phyloP scores from a whole-genome alignment of 805 yeast genomes.

The Yarrowia hollandica region DNA sequence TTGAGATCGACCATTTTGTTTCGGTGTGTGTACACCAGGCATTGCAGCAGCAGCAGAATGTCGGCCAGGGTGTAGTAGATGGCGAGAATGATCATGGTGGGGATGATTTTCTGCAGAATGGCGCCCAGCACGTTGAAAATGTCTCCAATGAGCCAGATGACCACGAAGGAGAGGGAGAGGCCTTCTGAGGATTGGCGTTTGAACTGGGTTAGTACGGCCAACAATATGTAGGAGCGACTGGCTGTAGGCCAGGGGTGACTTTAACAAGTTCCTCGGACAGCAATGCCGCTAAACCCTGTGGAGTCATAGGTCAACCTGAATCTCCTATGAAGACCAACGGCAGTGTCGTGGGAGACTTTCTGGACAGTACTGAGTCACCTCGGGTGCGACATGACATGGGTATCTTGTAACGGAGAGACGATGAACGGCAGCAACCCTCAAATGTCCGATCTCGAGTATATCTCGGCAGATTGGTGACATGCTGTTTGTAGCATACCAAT shows the following conservation, averaged over 20 bases:
- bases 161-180: constrained; percentile 77
- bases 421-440: too few relatives aligned
- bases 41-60: constrained; percentile 77
- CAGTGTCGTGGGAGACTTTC: too few relatives aligned
- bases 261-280: too few relatives aligned
- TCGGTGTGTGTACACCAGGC: constrained; percentile 73
- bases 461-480: too few relatives aligned
- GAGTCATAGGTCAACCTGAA: too few relatives aligned
- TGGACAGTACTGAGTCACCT: too few relatives aligned
- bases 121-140: constrained; percentile 92
- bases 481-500: too few relatives aligned
- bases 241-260: background rate
- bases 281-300: too few relatives aligned
- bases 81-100: constrained; percentile 92
- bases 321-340: too few relatives aligned
- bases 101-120: constrained; percentile 81
- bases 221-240: background rate
- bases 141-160: constrained; percentile 92
- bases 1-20: constrained; percentile 60
- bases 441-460: too few relatives aligned
- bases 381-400: too few relatives aligned
- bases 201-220: constrained; percentile 44
- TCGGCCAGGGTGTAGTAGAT: constrained; percentile 92
- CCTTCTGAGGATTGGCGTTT: constrained; percentile 86
- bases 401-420: too few relatives aligned